Base-by-base conservation (phyloP, 371 early-diverging fungal species). In the Haplosporangium sp. region DNA sequence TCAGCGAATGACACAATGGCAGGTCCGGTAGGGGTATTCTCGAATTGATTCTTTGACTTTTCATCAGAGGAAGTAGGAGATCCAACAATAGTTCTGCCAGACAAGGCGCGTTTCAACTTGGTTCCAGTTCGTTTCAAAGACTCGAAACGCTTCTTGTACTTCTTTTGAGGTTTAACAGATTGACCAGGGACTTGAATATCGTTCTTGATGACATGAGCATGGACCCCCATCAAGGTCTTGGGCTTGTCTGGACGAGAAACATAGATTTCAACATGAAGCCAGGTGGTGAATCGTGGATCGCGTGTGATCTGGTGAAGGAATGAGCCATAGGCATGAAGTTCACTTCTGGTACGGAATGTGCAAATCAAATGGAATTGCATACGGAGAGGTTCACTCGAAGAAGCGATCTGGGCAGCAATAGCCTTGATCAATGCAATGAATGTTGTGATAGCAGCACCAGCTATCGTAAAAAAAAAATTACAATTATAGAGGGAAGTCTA, bases 191-290 rank as follows among this genome's bases (percentile, higher is more conserved):
- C 78, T 64, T 63, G 53, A 52, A 78, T 73, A 63, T 79, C 81
- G 63, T 79, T 79, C 69, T 74, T 79, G 63, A 79, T 69, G 4
- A 79, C 81, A 34, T 79, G 75, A 2, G 81, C 81, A 11, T 79
- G 79, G n/a, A 74, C 64, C 1, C 79, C 79, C 79, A 79, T 79
- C 40, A 79, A 44, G 11, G 74, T 74, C 63, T 67, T 57, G 38
- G 71, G 67, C 69, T 79, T 79, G 53, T 79, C 81, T 0, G 81
- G 74, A 10, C 81, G 81, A 19, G 81, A 74, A 58, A 79, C 81
- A 61, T 71, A 74, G 27, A 74, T 71, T 56, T 79, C 74, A 7
- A 71, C 71, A 7, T 79, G 67, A 38, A 79, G 55, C 81, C 74
- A 79, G 47, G 57, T 45, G 0, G 81, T 79, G 66, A 79, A 79